Evolutionary conservation across 2,329 filamentous ascomycete species (phyloP), one percentile per base, ranked within the genome.

Genomic region (Alternaria gansuensis): DNA sequence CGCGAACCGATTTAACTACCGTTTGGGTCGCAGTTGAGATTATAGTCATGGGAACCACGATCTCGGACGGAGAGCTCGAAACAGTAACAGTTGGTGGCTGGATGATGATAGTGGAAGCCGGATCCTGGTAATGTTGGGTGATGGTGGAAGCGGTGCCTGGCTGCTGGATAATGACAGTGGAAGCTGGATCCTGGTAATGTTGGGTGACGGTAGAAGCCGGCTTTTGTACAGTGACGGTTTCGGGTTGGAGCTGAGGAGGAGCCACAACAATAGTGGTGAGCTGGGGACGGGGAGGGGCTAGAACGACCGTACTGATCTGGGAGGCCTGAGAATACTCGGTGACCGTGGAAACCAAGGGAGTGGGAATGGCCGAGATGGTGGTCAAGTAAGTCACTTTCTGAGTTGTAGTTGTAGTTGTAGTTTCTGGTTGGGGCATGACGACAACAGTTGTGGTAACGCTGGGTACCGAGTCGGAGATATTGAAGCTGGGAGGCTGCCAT

Each of bases 381-480:
- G 41, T 41, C 5, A 29, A 34, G 8, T 23, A n/a, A 24, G 28
- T 26, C 21, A 37, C 23, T 13, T 31, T 36, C 14, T 34, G 26
- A 4, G 46, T 26, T 13, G 41, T 33, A 17, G 17, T 17, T 17
- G 17, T n/a, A 54, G 11, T 17, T 40, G 24, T 33, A 40, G 37
- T 40, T 24, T 7, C 37, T 40, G 21, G 37, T 21, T 40, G 37
- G 37, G 37, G 37, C 37, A 40, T 39, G 14, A 41, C 26, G 23
- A 49, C 28, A n/a, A 55, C 29, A 21, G 49, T 57, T 46, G 41
- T 53, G 11, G 48, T 46, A 21, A 26, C 28, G 14, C 36, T 53
- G 4, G 41, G 28, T 11, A 17, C 24, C 5, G 40, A 44, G 6
- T 34, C 40, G 11, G 49, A 51, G 26, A 53, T 17, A 21, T 52